phyloP scores from a whole-genome alignment of 2,329 filamentous ascomycete species.

The Sodiomyces alkalinus region DNA sequence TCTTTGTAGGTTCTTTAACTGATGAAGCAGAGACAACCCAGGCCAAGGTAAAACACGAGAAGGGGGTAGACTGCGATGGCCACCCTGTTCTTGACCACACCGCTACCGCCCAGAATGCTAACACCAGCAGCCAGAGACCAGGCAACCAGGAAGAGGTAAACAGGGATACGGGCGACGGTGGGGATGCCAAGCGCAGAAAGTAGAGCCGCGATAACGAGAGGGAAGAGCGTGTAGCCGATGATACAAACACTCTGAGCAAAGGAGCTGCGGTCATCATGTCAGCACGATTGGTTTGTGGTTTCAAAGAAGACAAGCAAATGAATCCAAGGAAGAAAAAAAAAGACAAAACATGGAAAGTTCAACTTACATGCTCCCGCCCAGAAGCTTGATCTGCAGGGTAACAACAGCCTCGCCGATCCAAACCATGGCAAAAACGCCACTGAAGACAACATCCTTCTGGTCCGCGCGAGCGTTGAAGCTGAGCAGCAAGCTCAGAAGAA shows the following conservation, averaged over 20 bases:
- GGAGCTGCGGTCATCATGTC: constrained; percentile 42
- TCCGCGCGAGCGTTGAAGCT: constrained; percentile 65
- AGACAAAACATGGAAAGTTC: not conserved
- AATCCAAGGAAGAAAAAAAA: too few relatives aligned
- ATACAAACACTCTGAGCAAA: constrained; percentile 97
- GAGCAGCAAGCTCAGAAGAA: constrained; percentile 74
- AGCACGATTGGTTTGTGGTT: not conserved
- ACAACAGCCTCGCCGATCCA: constrained; percentile 96
- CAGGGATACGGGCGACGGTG: constrained; percentile 70
- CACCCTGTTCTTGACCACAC: constrained; percentile 88
- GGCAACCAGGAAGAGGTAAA: constrained; percentile 74
- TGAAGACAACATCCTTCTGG: constrained; percentile 83
- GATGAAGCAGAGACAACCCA: constrained; percentile 95
- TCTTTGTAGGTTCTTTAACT: too few relatives aligned
- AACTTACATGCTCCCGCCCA: constrained; percentile 92
- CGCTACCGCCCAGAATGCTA: constrained; percentile 88
- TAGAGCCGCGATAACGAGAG: constrained; percentile 80
- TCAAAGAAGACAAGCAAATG: not conserved
- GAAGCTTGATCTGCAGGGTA: constrained; percentile 91
- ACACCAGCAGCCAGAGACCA: constrained; percentile 95
- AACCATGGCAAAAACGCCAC: constrained; percentile 88
- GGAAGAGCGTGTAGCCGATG: constrained; percentile 96
- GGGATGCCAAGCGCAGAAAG: constrained; percentile 72
- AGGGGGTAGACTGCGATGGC: constrained; percentile 88
- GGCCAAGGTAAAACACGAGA: constrained; percentile 84